Conservation (phyloP, 2,329 filamentous ascomycete genomes). For the Pestalotiopsis sp. region DNA sequence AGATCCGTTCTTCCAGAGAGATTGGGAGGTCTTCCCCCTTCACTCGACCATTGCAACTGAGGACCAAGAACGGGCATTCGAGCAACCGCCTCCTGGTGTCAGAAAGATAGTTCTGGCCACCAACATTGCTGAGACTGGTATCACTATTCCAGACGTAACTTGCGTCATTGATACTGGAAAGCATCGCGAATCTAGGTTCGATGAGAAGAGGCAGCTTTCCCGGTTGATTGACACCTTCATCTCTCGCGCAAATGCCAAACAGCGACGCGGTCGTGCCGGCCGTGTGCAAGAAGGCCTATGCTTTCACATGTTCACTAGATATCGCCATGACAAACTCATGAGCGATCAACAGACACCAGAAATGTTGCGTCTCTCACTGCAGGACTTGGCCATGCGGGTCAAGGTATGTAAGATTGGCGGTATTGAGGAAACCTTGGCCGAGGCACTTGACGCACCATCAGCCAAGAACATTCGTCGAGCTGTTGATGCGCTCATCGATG, state of each 20-base stretch:
- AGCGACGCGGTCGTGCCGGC: conserved; percentile 89
- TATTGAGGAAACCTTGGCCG: conserved; percentile 85
- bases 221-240: conserved; percentile 93
- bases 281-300: conserved; percentile 94
- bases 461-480: conserved; percentile 91
- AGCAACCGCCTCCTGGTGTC: conserved; percentile 77
- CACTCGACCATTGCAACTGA: conserved; percentile 96
- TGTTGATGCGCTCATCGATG: conserved; percentile 90
- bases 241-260: conserved; percentile 92
- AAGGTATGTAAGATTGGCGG: conserved; percentile 97
- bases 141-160: conserved; percentile 97
- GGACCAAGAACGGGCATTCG: conserved; percentile 92
- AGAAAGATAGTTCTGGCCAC: conserved; percentile 96
- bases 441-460: conserved; percentile 88
- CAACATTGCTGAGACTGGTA: conserved; percentile 98
- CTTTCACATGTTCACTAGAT: conserved; percentile 93
- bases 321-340: conserved; percentile 83
- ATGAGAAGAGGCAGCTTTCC: conserved; percentile 89
- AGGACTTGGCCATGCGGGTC: conserved; percentile 92
- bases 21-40: conserved; percentile 86
- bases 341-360: conserved; percentile 94
- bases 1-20: conserved; percentile 72
- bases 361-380: conserved; percentile 90
- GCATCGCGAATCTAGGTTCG: conserved; percentile 96
- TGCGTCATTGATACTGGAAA: conserved; percentile 97